Conservation (phyloP, 345 rosid species). For the Aegle marmelos region DNA sequence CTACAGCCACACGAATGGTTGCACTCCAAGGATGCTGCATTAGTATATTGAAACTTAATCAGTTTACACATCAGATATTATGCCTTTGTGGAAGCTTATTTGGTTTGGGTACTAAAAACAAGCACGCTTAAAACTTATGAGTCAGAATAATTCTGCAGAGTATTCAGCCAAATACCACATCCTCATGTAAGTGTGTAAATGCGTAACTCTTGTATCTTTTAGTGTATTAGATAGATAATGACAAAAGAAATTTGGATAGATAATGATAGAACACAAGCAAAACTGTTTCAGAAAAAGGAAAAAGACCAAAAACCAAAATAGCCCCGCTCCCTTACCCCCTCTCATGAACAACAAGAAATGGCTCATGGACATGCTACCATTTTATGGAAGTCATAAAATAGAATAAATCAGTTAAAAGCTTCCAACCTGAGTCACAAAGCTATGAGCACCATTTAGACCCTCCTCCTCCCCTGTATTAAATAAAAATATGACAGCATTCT, state of each 20-base stretch:
- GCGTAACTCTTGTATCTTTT: neutral
- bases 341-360: no score
- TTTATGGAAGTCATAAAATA: neutral
- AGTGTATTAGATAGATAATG: neutral
- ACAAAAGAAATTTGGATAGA: neutral
- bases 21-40: conserved; percentile 90
- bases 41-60: conserved; percentile 20
- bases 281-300: no score
- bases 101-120: neutral
- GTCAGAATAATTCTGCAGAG: neutral
- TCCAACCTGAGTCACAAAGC: conserved; percentile 91
- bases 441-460: conserved; percentile 96
- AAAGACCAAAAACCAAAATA: no score
- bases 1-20: conserved; percentile 74
- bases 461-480: conserved; percentile 96
- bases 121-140: neutral
- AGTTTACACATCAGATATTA: neutral
- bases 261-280: neutral
- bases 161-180: neutral
- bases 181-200: neutral
- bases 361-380: neutral
- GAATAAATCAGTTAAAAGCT: conserved; percentile 4
- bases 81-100: neutral
- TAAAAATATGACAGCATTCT: conserved; percentile 78
- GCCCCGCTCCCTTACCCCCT: no score